A percentile compares a stretch with the other conserved stretches of the same genome.
phyloP scores from a whole-genome alignment of 1,284 basidiomycete species.

The Ustilago cynodontis region DNA sequence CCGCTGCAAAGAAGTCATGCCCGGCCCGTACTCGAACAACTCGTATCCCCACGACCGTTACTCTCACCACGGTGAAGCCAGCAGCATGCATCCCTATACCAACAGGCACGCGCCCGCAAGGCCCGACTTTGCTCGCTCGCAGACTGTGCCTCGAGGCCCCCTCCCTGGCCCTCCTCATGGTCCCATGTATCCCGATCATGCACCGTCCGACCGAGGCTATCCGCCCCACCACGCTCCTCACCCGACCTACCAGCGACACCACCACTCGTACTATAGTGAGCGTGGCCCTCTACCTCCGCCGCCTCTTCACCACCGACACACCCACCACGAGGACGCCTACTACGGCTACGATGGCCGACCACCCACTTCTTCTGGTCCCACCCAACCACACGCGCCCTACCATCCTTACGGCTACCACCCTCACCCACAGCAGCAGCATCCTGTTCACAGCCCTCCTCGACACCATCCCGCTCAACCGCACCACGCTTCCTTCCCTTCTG shows the following conservation, averaged over 20 bases:
- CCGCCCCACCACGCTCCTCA: constrained; percentile 28
- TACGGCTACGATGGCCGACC: constrained; percentile 32
- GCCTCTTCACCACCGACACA: constrained; percentile 44
- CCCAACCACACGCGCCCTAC: constrained; percentile 24
- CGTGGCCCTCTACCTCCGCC: constrained; percentile 40
- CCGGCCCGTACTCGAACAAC: constrained; percentile 24
- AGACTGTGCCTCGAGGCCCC: constrained; percentile 36
- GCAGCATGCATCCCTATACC: constrained; percentile 30
- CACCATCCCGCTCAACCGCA: constrained; percentile 25
- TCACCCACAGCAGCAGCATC: constrained; percentile 23
- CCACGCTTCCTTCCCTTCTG: constrained; percentile 33
- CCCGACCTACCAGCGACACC: constrained; percentile 38
- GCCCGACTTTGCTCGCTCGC: constrained; percentile 43
- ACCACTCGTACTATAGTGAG: constrained; percentile 54
- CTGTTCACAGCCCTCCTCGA: constrained; percentile 22
- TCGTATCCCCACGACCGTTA: constrained; percentile 30
- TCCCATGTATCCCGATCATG: constrained; percentile 42
- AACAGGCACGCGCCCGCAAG: constrained; percentile 19
- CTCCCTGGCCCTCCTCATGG: constrained; percentile 37
- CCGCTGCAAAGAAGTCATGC: constrained; percentile 13
- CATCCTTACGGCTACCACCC: constrained; percentile 22
- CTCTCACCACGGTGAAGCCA: constrained; percentile 20
- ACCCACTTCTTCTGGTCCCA: constrained; percentile 14
- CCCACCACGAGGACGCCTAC: constrained; percentile 24
- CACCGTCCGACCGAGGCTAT: constrained; percentile 28